Conservation (phyloP, 1,139 yeast species). For the Zygosaccharomyces pseudobailii region DNA sequence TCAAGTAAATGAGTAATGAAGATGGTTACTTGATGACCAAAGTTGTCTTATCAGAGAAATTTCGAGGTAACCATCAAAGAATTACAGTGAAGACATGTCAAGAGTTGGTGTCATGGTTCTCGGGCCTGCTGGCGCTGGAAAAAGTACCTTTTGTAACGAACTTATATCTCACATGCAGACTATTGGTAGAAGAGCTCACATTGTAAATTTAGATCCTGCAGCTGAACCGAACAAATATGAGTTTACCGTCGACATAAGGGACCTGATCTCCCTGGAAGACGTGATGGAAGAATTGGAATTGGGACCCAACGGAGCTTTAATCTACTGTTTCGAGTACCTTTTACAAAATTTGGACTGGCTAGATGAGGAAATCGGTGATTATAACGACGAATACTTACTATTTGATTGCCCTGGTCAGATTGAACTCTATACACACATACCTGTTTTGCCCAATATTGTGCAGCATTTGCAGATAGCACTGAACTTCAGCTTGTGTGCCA, state of each 20-base stretch:
- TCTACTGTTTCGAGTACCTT: constrained; percentile 88
- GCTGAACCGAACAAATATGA: constrained; percentile 92
- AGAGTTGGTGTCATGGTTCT: constrained; percentile 91
- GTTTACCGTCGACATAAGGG: constrained; percentile 89
- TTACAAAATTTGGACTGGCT: constrained; percentile 91
- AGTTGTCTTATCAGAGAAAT: no score
- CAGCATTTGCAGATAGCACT: constrained; percentile 73
- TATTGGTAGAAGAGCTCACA: constrained; percentile 87
- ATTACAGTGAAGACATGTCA: constrained; percentile 54
- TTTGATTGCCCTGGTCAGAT: constrained; percentile 99
- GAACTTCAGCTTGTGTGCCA: constrained; percentile 85
- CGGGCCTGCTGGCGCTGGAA: constrained; percentile 99
- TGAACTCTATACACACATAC: constrained; percentile 91
- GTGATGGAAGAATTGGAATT: constrained; percentile 94
- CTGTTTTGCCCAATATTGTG: constrained; percentile 83
- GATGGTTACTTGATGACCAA: no score
- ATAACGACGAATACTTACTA: constrained; percentile 85
- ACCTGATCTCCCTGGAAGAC: constrained; percentile 83
- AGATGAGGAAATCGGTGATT: constrained; percentile 92
- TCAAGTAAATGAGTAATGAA: no score
- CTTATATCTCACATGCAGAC: constrained; percentile 85
- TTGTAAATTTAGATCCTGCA: constrained; percentile 95
- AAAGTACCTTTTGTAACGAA: constrained; percentile 85
- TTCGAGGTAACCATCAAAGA: no score
- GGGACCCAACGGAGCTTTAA: constrained; percentile 94